Evolutionary conservation across 2,329 filamentous ascomycete species (phyloP).

Genomic region (Claviceps pusilla): DNA sequence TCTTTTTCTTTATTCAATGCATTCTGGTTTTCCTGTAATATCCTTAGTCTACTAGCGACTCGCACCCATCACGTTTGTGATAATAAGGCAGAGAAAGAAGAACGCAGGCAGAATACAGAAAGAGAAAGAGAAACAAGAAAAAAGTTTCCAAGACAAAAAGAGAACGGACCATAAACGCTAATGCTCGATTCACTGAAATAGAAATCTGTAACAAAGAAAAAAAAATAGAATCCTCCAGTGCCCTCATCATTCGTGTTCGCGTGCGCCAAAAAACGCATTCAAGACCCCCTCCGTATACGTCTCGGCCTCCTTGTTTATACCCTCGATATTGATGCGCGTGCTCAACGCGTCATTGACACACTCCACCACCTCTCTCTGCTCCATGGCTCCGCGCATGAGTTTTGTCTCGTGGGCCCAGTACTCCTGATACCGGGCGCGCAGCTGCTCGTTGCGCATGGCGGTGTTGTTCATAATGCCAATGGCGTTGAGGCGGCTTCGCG

Average conservation of each 20-base stretch:
- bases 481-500: conserved; percentile 54
- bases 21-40: not conserved
- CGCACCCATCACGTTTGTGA: too few relatives aligned
- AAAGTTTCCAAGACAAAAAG: too few relatives aligned
- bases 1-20: too few relatives aligned
- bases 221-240: not conserved
- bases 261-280: conserved; percentile 13
- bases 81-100: too few relatives aligned
- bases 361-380: conserved; percentile 60
- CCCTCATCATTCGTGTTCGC: not conserved
- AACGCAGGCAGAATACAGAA: too few relatives aligned
- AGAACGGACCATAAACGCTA: too few relatives aligned
- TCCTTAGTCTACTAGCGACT: too few relatives aligned
- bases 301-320: conserved; percentile 49
- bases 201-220: too few relatives aligned
- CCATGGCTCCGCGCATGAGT: conserved; percentile 59
- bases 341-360: conserved; percentile 53
- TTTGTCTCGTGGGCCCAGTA: conserved; percentile 74
- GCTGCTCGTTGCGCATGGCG: conserved; percentile 52
- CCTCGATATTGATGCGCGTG: conserved; percentile 46
- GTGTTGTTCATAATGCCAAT: conserved; percentile 69
- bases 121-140: too few relatives aligned
- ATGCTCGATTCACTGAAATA: too few relatives aligned
- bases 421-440: conserved; percentile 49
- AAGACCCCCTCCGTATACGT: conserved; percentile 36